A percentile compares a stretch with the other conserved stretches of the same genome.
phyloP scores from a whole-genome alignment of 2,329 filamentous ascomycete genomes.

The Lasiodiplodia citricola region DNA sequence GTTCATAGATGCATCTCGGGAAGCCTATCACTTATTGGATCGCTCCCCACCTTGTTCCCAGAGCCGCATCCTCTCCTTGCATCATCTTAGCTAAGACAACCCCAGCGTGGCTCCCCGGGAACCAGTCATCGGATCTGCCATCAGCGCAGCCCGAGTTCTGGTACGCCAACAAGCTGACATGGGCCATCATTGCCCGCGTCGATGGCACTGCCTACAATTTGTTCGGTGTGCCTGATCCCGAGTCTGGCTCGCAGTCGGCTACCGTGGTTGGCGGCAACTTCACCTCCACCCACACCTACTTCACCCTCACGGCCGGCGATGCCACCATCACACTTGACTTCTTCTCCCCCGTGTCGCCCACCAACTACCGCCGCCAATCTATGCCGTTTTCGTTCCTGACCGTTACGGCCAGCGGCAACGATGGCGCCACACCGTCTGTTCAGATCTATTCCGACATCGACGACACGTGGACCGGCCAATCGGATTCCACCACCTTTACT shows the following conservation, averaged over 20 bases:
- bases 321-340: slow-evolving; percentile 49
- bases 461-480: slow-evolving; percentile 49
- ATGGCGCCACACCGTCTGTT: slow-evolving; percentile 33
- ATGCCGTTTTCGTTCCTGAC: slow-evolving; percentile 53
- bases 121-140: slow-evolving; percentile 44
- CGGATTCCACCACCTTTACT: slow-evolving; percentile 32
- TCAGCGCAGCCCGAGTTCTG: slow-evolving; percentile 50
- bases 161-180: slow-evolving; percentile 48
- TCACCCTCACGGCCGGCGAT: slow-evolving; percentile 45
- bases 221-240: slow-evolving; percentile 44
- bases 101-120: slow-evolving; percentile 50
- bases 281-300: slow-evolving; percentile 50
- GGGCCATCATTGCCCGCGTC: slow-evolving; percentile 50
- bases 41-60: slow-evolving; percentile 14
- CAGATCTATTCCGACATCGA: slow-evolving; percentile 53
- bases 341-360: slow-evolving; percentile 52
- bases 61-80: slow-evolving; percentile 21
- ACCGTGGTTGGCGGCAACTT: slow-evolving; percentile 44
- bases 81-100: slow-evolving; percentile 23
- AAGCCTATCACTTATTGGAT: slow-evolving; percentile 12
- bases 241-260: slow-evolving; percentile 38
- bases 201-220: slow-evolving; percentile 49
- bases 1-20: slow-evolving; percentile 20
- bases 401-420: slow-evolving; percentile 37
- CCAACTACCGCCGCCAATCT: slow-evolving; percentile 50